Conservation (phyloP, 116 monocot species). For the Papilionanthe hybrid region DNA sequence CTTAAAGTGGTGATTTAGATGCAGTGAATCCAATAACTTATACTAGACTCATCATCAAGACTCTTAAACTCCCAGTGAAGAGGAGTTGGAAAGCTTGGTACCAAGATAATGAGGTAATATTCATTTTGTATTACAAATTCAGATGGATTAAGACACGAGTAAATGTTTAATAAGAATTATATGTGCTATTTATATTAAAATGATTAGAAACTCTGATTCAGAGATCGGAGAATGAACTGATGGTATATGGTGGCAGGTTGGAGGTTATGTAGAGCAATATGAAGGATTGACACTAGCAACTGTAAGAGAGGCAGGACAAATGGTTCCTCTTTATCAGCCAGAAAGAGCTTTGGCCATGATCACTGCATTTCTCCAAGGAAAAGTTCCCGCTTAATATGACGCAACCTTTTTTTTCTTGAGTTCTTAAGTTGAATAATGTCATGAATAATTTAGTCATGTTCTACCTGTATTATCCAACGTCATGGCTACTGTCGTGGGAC, state of each 20-base stretch:
- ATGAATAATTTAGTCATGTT: no score
- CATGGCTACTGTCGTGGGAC: no score
- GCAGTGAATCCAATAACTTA: conserved; percentile 18
- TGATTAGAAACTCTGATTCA: background rate
- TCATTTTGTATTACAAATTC: background rate
- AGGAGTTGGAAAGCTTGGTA: conserved; percentile 22
- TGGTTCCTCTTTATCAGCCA: conserved; percentile 42
- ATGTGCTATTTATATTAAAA: no score
- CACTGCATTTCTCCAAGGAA: conserved; percentile 24
- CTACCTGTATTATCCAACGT: no score
- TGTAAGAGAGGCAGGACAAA: conserved; percentile 44
- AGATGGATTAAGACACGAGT: background rate
- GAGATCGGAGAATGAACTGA: background rate
- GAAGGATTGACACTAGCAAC: conserved; percentile 34
- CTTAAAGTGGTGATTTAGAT: conserved; percentile 33
- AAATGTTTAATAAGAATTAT: no score
- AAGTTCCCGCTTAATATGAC: no score
- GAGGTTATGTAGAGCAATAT: conserved; percentile 40
- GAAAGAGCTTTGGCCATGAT: conserved; percentile 33
- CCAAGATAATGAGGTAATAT: conserved; percentile 5
- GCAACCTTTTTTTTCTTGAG: no score
- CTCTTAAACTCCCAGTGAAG: conserved; percentile 15
- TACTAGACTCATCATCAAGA: conserved; percentile 17
- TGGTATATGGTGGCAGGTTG: conserved; percentile 21
- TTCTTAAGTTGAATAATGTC: no score